These are phyloP conservation scores for Elaeis guineensis DNA, from an alignment of 176 grass and related monocot species.

Conservation along the genomic window DNA sequence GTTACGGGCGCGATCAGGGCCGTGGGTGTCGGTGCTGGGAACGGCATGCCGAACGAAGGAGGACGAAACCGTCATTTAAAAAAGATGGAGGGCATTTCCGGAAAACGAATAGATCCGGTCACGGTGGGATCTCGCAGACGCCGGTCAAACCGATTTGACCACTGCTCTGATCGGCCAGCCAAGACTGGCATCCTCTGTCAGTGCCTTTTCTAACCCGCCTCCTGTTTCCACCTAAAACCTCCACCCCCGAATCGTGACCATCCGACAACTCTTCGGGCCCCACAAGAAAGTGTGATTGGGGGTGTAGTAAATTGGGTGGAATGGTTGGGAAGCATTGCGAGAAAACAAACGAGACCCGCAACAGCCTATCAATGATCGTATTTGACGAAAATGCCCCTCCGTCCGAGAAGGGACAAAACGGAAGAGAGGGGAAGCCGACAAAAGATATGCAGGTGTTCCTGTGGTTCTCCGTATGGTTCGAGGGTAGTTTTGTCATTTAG, in stretches of 20 bases:
- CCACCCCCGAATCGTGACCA: constrained; percentile 7
- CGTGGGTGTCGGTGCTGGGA: too few species aligned
- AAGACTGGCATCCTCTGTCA: constrained; percentile 17
- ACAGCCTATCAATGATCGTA: neutral
- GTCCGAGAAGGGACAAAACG: neutral
- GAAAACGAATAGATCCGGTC: too few species aligned
- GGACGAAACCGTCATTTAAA: too few species aligned
- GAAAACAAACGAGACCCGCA: neutral
- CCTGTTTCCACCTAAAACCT: constrained; percentile 11
- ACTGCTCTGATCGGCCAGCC: constrained; percentile 21
- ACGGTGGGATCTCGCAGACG: too few species aligned
- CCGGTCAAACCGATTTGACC: constrained; percentile 54
- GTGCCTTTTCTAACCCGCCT: constrained; percentile 8
- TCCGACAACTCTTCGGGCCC: neutral
- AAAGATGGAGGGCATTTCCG: too few species aligned
- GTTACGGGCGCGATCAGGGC: neutral
- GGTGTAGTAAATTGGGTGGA: too few species aligned
- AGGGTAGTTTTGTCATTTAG: constrained; percentile 22
- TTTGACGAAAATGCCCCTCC: constrained; percentile 28
- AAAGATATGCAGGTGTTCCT: constrained; percentile 17
- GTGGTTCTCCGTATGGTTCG: constrained; percentile 15
- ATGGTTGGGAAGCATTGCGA: too few species aligned
- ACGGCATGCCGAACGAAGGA: too few species aligned
- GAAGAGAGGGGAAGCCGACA: constrained; percentile 32
- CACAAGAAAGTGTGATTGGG: too few species aligned